These are phyloP conservation scores for Emericellopsis atlantica DNA, from an alignment of 2,329 filamentous ascomycete genomes.

Conservation along the genomic window DNA sequence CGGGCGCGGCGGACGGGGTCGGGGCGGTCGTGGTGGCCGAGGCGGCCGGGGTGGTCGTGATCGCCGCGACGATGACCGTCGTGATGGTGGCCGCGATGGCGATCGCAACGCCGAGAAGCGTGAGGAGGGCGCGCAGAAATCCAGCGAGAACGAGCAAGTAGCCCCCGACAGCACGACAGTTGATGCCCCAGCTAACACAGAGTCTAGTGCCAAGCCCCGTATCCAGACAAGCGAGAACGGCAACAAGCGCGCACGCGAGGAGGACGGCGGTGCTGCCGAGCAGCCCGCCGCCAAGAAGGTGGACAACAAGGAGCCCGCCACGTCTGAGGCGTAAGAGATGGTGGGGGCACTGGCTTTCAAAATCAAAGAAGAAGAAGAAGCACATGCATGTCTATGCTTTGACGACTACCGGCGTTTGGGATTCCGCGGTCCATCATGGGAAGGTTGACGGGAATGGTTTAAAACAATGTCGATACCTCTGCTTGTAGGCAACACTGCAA, in stretches of 20 bases:
- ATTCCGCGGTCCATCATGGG: background rate
- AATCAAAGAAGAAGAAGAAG: background rate
- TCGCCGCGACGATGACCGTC: slow-evolving; percentile 16
- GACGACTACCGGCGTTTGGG: background rate
- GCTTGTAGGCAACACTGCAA: too few relatives aligned
- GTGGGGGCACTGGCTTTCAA: background rate
- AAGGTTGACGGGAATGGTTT: too few relatives aligned
- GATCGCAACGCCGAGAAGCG: slow-evolving; percentile 15
- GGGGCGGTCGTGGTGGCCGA: slow-evolving; percentile 28
- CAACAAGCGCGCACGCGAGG: slow-evolving; percentile 43
- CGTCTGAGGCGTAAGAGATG: background rate
- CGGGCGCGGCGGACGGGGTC: slow-evolving; percentile 25
- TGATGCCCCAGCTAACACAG: slow-evolving; percentile 5
- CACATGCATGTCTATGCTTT: background rate
- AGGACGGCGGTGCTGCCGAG: slow-evolving; percentile 24
- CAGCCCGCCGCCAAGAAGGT: slow-evolving; percentile 49
- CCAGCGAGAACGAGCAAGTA: slow-evolving; percentile 13
- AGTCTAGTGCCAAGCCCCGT: slow-evolving; percentile 15
- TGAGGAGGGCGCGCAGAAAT: background rate
- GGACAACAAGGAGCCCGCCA: slow-evolving; percentile 30
- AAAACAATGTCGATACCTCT: too few relatives aligned
- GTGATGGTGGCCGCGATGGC: slow-evolving; percentile 17
- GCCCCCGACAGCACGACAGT: background rate
- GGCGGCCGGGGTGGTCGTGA: slow-evolving; percentile 19
- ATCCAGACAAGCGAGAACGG: slow-evolving; percentile 28